Evolutionary conservation across 345 rosid genomes (phyloP).

Genomic region (Nasturtium officinale): DNA sequence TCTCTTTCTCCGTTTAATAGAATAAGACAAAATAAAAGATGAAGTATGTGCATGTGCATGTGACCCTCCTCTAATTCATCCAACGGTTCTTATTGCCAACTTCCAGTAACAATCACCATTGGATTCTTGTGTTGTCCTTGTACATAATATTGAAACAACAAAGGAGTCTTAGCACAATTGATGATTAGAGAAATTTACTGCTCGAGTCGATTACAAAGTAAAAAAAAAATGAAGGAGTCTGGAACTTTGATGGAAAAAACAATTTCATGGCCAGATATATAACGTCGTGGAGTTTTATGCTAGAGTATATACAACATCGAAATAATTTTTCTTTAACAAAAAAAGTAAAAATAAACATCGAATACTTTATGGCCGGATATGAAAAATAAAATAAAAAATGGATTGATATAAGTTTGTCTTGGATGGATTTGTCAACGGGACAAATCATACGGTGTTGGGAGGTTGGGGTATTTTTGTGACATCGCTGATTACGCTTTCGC

Average conservation of each 20-base stretch:
- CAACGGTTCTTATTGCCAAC: constrained; percentile 6
- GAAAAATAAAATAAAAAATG: not conserved
- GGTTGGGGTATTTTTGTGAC: not conserved
- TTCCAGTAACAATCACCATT: not conserved
- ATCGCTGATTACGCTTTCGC: too few species aligned
- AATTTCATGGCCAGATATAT: too few species aligned
- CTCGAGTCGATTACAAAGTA: not conserved
- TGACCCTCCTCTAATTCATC: constrained; percentile 9
- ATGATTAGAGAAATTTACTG: not conserved
- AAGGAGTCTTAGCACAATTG: not conserved
- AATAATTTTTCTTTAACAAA: too few species aligned
- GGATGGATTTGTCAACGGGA: not conserved
- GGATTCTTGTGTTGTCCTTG: constrained; percentile 10
- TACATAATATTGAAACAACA: too few species aligned
- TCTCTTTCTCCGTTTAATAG: not conserved
- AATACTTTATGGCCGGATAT: not conserved
- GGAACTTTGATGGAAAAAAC: not conserved
- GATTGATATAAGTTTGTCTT: too few species aligned
- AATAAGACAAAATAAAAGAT: constrained; percentile 20
- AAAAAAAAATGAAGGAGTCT: not conserved
- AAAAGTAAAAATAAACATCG: not conserved
- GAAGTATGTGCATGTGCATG: not conserved
- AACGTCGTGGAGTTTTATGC: too few species aligned
- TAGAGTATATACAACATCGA: too few species aligned
- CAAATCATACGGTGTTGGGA: not conserved